Conservation (phyloP, 495 filamentous ascomycete genomes). For the Lepidopterella palustris region DNA sequence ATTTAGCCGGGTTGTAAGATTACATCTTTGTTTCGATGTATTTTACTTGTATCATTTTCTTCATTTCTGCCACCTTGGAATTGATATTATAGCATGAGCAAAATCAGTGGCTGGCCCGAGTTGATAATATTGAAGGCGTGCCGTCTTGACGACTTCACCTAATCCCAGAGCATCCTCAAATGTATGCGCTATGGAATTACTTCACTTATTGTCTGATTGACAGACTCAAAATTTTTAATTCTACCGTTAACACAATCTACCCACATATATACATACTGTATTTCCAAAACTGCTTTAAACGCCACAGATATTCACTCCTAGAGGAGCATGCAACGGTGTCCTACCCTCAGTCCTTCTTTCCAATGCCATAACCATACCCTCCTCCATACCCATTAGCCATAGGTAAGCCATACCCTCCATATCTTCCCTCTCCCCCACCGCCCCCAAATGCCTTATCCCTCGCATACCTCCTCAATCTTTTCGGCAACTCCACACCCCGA, state of each 20-base stretch:
- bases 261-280: no score
- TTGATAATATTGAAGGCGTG: no score
- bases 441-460: conserved; percentile 31
- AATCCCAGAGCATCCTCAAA: no score
- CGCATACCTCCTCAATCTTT: conserved; percentile 39
- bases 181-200: no score
- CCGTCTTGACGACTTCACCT: no score
- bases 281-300: no score
- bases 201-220: no score
- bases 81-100: no score
- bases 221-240: no score
- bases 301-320: no score
- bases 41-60: neutral
- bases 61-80: neutral
- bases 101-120: no score
- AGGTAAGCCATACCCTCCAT: conserved; percentile 31
- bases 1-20: neutral
- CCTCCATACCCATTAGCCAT: conserved; percentile 23
- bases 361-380: conserved; percentile 34
- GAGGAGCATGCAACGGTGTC: neutral
- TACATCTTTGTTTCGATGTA: neutral
- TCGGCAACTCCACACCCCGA: conserved; percentile 55
- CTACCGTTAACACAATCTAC: no score
- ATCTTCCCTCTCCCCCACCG: conserved; percentile 10
- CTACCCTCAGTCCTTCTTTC: conserved; percentile 20